These are phyloP conservation scores for Boletus patriciae DNA, from an alignment of 768 basidiomycete species.

Conservation along the genomic window DNA sequence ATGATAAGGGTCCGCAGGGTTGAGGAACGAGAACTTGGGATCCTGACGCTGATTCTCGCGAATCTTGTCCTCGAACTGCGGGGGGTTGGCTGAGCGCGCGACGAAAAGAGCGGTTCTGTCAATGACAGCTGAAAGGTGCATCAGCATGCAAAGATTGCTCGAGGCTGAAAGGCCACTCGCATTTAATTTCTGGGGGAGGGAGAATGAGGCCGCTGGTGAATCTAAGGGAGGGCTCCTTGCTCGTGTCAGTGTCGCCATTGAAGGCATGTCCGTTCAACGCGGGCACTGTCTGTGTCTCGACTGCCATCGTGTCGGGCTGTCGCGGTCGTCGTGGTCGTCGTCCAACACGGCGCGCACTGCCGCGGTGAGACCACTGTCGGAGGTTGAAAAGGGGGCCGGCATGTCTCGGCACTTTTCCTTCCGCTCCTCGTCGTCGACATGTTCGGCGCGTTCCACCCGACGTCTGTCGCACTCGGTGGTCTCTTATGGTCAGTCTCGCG, in stretches of 20 bases:
- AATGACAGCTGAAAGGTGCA: conserved; percentile 67
- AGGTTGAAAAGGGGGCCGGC: conserved; percentile 29
- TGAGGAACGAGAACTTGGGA: conserved; percentile 98
- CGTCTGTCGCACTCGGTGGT: conserved; percentile 66
- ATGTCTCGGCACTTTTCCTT: conserved; percentile 19
- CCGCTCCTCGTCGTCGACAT: conserved; percentile 39
- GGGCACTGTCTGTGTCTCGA: conserved; percentile 41
- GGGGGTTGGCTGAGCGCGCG: conserved; percentile 90
- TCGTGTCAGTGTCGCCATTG: conserved; percentile 43
- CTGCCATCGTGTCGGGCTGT: conserved; percentile 43
- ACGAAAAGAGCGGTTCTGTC: conserved; percentile 93
- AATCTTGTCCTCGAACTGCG: conserved; percentile 94
- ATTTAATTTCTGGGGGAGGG: conserved; percentile 94
- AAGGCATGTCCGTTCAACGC: conserved; percentile 44
- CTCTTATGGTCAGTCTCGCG: conserved; percentile 69
- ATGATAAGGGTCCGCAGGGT: conserved; percentile 96
- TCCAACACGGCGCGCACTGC: conserved; percentile 13
- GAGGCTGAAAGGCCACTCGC: conserved; percentile 38
- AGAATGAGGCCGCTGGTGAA: conserved; percentile 88
- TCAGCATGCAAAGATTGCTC: conserved; percentile 6
- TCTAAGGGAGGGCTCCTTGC: conserved; percentile 41
- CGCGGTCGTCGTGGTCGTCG: conserved; percentile 22
- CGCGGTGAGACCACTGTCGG: conserved; percentile 13
- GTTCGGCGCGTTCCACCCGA: conserved; percentile 85
- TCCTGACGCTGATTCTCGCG: conserved; percentile 94